These are phyloP conservation scores for Lentinula detonsa DNA, from an alignment of 768 basidiomycete species.

Conservation along the genomic window DNA sequence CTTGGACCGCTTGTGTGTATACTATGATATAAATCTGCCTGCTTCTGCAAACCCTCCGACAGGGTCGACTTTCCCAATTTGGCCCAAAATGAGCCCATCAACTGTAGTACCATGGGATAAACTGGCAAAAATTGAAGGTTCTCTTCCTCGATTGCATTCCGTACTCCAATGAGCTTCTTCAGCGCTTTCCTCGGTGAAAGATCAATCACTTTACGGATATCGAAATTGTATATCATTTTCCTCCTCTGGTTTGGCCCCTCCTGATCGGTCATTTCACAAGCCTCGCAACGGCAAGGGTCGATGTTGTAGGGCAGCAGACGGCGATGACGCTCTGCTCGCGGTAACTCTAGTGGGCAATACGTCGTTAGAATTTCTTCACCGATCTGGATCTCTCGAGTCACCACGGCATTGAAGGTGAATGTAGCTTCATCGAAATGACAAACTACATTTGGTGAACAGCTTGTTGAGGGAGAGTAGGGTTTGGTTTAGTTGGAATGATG, in stretches of 20 bases:
- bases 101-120: neutral
- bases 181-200: neutral
- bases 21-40: too few relatives aligned
- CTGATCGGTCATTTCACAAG: neutral
- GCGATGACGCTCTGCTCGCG: neutral
- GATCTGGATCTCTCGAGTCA: neutral
- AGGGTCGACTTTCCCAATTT: neutral
- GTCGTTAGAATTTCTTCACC: neutral
- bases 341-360: neutral
- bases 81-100: neutral
- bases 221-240: neutral
- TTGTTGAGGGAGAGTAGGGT: neutral
- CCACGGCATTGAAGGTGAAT: neutral
- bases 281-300: neutral
- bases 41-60: too few relatives aligned
- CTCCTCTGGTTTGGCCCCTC: neutral
- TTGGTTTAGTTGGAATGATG: neutral
- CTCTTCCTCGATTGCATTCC: neutral
- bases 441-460: neutral
- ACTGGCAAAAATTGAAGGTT: neutral
- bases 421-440: neutral
- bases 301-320: neutral
- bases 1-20: too few relatives aligned
- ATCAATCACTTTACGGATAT: neutral
- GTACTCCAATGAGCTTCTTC: neutral